Percentiles rank a stretch among this genome's conserved stretches.
Evolutionary conservation across 805 yeast species (phyloP).

Genomic region (Metschnikowia corniflorae): DNA sequence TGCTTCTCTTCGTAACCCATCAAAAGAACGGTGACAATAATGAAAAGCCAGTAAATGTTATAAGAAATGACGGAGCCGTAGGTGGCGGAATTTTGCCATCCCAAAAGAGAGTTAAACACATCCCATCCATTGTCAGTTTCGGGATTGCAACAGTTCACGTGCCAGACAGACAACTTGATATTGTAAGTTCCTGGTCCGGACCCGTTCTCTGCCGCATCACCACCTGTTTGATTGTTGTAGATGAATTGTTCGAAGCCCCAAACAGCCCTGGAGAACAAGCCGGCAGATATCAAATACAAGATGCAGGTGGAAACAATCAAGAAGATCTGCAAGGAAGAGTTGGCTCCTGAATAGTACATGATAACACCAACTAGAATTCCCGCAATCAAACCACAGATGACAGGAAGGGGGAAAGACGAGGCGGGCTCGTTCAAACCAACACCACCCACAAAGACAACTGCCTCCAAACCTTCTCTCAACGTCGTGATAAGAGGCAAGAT

Average conservation of each 20-base stretch:
- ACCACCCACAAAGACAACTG: constrained; percentile 45
- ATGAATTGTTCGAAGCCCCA: constrained; percentile 80
- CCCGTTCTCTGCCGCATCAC: constrained; percentile 92
- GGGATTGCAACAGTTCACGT: constrained; percentile 96
- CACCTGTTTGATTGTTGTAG: constrained; percentile 71
- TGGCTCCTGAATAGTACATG: constrained; percentile 79
- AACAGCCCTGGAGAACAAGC: constrained; percentile 87
- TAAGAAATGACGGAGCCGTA: constrained; percentile 87
- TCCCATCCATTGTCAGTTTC: constrained; percentile 91
- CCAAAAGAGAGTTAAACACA: constrained; percentile 87
- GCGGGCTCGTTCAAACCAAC: constrained; percentile 33
- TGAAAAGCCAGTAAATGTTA: constrained; percentile 79
- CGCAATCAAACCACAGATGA: constrained; percentile 76
- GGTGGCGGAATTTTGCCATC: constrained; percentile 97
- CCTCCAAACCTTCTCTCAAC: constrained; percentile 85
- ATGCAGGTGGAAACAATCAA: constrained; percentile 84
- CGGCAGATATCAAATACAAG: constrained; percentile 85
- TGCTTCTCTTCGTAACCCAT: constrained; percentile 81
- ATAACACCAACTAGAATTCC: constrained; percentile 70
- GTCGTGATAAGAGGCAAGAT: constrained; percentile 86
- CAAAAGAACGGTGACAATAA: constrained; percentile 51
- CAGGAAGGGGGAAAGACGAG: constrained; percentile 84
- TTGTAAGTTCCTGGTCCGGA: constrained; percentile 95
- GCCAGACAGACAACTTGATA: constrained; percentile 80
- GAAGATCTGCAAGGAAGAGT: constrained; percentile 78